These are phyloP conservation scores for Volvox carteri DNA, from an alignment of 163 green algal species.

Conservation along the genomic window DNA sequence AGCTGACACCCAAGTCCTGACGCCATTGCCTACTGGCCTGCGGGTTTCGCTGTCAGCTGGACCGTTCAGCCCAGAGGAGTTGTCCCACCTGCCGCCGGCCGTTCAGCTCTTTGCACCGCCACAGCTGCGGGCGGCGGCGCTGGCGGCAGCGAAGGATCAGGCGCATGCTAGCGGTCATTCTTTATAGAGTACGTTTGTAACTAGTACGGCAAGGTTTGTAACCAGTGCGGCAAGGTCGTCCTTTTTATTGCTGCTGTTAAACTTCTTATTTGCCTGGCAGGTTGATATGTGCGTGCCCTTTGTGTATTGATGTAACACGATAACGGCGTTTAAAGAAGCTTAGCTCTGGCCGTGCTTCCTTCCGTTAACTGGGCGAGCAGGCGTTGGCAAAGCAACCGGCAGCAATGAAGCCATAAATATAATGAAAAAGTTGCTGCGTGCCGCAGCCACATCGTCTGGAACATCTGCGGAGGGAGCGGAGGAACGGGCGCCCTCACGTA, in stretches of 20 bases:
- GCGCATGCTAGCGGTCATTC: background rate
- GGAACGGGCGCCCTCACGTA: constrained; percentile 1
- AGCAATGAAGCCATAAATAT: constrained; percentile 6
- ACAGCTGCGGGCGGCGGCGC: constrained; percentile 42
- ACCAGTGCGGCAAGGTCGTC: background rate
- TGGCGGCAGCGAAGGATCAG: constrained; percentile 31
- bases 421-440: constrained; percentile 48
- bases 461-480: background rate
- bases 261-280: background rate
- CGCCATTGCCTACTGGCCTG: background rate
- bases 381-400: background rate
- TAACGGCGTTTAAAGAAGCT: background rate
- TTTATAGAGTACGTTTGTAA: background rate
- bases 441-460: background rate
- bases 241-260: too few species aligned
- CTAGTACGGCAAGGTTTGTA: background rate
- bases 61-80: constrained; percentile 49
- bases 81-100: background rate
- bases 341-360: background rate
- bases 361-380: background rate
- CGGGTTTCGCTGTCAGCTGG: background rate
- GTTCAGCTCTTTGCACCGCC: constrained; percentile 52
- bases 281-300: background rate
- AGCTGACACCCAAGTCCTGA: too few species aligned
- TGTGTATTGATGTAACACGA: background rate